These are phyloP conservation scores for Syzygium grande DNA, from an alignment of 345 rosid species.

Conservation along the genomic window DNA sequence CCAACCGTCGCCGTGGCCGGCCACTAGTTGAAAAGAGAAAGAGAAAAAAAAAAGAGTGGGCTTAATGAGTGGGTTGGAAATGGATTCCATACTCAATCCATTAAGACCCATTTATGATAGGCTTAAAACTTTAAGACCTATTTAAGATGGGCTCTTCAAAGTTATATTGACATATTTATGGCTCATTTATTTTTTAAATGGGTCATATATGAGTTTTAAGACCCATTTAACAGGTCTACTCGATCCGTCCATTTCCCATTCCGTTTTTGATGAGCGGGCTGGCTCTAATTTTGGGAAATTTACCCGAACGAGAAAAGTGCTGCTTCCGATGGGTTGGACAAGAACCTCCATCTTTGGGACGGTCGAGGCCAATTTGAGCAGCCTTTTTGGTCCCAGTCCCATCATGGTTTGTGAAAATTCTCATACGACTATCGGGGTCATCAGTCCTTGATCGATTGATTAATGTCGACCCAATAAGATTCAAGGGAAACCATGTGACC, in stretches of 20 bases:
- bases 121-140: too few relatives aligned
- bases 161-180: too few relatives aligned
- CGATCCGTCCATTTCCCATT: neutral
- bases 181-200: too few relatives aligned
- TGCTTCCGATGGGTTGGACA: neutral
- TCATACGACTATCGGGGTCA: neutral
- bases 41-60: too few relatives aligned
- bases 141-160: too few relatives aligned
- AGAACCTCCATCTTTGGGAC: neutral
- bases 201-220: too few relatives aligned
- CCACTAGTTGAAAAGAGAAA: too few relatives aligned
- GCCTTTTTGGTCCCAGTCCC: neutral
- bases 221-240: neutral
- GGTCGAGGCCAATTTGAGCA: neutral
- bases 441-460: neutral
- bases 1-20: too few relatives aligned
- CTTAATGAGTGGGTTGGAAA: too few relatives aligned
- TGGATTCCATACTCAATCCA: too few relatives aligned
- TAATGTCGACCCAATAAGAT: neutral
- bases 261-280: neutral
- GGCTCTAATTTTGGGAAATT: neutral
- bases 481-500: neutral
- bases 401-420: neutral
- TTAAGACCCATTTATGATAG: too few relatives aligned
- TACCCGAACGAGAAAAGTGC: neutral